phyloP scores from a whole-genome alignment of 169 alveolate genomes.

The Plasmodium malariae region DNA sequence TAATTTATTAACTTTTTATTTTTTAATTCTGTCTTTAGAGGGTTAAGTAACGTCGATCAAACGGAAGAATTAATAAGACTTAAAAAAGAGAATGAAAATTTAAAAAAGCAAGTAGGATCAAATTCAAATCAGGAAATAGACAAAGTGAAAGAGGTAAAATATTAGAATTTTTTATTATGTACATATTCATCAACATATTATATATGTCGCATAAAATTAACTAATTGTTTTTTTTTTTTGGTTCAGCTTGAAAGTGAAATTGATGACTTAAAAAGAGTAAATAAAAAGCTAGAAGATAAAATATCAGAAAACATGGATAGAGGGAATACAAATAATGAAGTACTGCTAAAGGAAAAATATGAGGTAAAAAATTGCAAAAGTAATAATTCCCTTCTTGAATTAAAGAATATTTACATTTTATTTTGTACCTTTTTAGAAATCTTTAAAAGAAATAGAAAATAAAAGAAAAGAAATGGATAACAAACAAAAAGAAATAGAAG shows the following conservation, averaged over 20 bases:
- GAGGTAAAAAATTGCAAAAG: conserved; percentile 23
- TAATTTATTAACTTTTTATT: conserved; percentile 1
- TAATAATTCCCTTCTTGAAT: background rate
- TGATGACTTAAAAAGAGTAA: conserved; percentile 56
- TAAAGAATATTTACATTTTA: conserved; percentile 19
- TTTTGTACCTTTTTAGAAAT: conserved; percentile 36
- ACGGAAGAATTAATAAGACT: conserved; percentile 73
- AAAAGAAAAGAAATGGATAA: conserved; percentile 17
- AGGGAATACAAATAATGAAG: conserved; percentile 7
- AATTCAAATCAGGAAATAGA: conserved; percentile 28
- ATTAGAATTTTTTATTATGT: background rate
- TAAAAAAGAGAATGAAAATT: conserved; percentile 73
- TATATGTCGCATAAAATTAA: background rate
- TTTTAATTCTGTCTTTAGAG: conserved; percentile 18
- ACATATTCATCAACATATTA: background rate
- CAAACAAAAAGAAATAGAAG: background rate
- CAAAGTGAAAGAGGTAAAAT: conserved; percentile 41
- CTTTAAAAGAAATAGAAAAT: conserved; percentile 38
- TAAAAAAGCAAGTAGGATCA: conserved; percentile 27
- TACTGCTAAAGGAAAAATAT: conserved; percentile 33
- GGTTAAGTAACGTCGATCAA: conserved; percentile 69
- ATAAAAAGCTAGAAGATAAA: conserved; percentile 43
- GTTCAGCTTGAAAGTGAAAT: conserved; percentile 59
- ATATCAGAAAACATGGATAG: conserved; percentile 24
- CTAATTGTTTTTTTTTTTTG: background rate